These are phyloP conservation scores for Fusarium chlamydosporum DNA, from an alignment of 2,329 filamentous ascomycete species.

Conservation along the genomic window DNA sequence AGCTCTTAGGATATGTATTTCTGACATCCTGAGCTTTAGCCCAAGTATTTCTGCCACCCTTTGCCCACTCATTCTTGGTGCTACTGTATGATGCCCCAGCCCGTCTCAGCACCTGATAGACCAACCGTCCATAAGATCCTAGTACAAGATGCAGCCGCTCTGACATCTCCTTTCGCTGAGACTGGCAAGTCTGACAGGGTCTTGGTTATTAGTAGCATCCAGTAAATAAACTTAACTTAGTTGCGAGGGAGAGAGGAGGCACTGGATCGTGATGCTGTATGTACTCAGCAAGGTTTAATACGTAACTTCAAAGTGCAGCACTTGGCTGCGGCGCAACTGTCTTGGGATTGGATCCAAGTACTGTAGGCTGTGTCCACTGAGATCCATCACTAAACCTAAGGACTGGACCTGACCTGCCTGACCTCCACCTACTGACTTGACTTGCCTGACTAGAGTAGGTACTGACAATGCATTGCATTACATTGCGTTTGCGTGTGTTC, in stretches of 20 bases:
- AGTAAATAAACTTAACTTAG: neutral
- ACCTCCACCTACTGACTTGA: too few species aligned
- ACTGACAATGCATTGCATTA: slow-evolving; percentile 2
- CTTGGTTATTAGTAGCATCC: neutral
- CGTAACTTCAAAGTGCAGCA: slow-evolving; percentile 12
- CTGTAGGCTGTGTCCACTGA: slow-evolving; percentile 21
- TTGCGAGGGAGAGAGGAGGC: neutral
- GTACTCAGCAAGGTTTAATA: slow-evolving; percentile 18
- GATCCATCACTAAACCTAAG: slow-evolving; percentile 4
- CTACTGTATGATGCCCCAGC: slow-evolving; percentile 5
- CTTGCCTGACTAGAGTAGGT: neutral
- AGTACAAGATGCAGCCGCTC: slow-evolving; percentile 35
- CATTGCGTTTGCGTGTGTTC: slow-evolving; percentile 15
- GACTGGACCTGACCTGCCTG: neutral
- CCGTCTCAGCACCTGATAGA: slow-evolving; percentile 19
- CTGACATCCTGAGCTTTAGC: too few species aligned
- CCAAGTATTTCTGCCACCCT: too few species aligned
- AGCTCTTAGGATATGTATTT: too few species aligned
- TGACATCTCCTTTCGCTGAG: slow-evolving; percentile 29
- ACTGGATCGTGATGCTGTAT: slow-evolving; percentile 16
- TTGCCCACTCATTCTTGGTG: slow-evolving; percentile 9
- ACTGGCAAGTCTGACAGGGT: neutral
- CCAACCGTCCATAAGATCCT: slow-evolving; percentile 20
- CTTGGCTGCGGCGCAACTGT: slow-evolving; percentile 32
- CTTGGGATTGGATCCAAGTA: slow-evolving; percentile 19